A percentile compares a stretch with the other conserved stretches of the same genome.
These are phyloP conservation scores for Rhodotorula sp. DNA, from an alignment of 1,284 basidiomycete species.

Conservation along the genomic window DNA sequence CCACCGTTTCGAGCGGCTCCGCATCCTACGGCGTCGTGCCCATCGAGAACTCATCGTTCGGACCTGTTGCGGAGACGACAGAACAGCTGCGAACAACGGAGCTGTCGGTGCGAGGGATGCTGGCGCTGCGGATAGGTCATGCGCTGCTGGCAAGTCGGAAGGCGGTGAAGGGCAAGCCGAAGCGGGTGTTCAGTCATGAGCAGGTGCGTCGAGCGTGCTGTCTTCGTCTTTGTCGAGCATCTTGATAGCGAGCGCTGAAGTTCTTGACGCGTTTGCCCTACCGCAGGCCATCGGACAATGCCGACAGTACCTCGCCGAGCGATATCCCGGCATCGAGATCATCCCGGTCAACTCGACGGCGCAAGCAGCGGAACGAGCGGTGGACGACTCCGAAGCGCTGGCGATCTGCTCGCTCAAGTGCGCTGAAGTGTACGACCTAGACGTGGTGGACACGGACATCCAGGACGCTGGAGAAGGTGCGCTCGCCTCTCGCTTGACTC, in stretches of 20 bases:
- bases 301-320: conserved; percentile 23
- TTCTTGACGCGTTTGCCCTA: no score
- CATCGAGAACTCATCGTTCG: conserved; percentile 43
- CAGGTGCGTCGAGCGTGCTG: conserved; percentile 31
- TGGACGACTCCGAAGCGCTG: conserved; percentile 26
- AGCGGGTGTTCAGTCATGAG: conserved; percentile 43
- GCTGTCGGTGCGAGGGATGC: conserved; percentile 29
- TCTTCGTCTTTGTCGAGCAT: no score
- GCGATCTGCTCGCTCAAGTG: conserved; percentile 42
- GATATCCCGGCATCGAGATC: conserved; percentile 30
- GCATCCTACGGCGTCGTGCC: conserved; percentile 38
- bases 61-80: conserved; percentile 39
- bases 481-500: not conserved
- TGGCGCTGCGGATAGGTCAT: conserved; percentile 39
- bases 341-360: conserved; percentile 41
- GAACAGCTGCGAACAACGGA: conserved; percentile 28
- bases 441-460: conserved; percentile 40
- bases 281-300: conserved; percentile 44
- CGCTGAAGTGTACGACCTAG: conserved; percentile 39
- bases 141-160: conserved; percentile 26
- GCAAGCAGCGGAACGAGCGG: conserved; percentile 33
- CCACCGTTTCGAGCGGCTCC: conserved; percentile 15
- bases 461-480: conserved; percentile 42
- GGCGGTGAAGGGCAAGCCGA: conserved; percentile 5
- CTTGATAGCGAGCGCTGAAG: no score